Percentiles rank a stretch among this genome's conserved stretches.
Conservation (phyloP, 306 rosid species). For the Lathyrus tuberosus region DNA sequence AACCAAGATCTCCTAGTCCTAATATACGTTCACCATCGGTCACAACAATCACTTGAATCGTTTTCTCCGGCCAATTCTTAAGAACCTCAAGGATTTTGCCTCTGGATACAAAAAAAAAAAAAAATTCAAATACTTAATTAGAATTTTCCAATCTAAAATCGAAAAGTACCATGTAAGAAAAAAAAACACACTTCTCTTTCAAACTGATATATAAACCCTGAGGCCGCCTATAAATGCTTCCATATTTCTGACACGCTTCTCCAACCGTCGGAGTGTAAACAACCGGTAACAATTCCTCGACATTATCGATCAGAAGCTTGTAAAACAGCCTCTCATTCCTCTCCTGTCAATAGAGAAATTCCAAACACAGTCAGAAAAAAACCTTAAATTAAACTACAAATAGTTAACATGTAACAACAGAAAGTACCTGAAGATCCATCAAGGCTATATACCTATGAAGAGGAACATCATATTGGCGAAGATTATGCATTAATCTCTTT, state of each 20-base stretch:
- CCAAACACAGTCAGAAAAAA: constrained; percentile 33
- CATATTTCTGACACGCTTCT: constrained; percentile 98
- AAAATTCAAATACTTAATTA: constrained; percentile 34
- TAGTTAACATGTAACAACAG: not conserved
- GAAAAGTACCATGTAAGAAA: not conserved
- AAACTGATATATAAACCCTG: constrained; percentile 95
- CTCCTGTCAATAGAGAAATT: constrained; percentile 60
- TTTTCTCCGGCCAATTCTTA: constrained; percentile 92
- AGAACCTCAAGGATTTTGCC: constrained; percentile 91
- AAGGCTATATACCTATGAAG: constrained; percentile 82
- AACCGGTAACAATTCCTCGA: constrained; percentile 91
- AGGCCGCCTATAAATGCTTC: constrained; percentile 86
- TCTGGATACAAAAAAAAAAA: constrained; percentile 56
- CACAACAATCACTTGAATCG: constrained; percentile 90
- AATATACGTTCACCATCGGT: constrained; percentile 97
- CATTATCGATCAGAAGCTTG: constrained; percentile 85
- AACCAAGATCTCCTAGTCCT: constrained; percentile 98
- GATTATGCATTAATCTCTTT: constrained; percentile 80
- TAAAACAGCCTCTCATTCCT: constrained; percentile 91
- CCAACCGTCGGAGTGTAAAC: constrained; percentile 98
- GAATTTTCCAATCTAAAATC: constrained; percentile 37
- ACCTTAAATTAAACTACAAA: not conserved
- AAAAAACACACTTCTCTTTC: constrained; percentile 73
- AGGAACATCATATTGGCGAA: constrained; percentile 90
- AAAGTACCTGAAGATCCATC: constrained; percentile 98